phyloP scores from a whole-genome alignment of 768 basidiomycete species.

The Mycena capillaripes region DNA sequence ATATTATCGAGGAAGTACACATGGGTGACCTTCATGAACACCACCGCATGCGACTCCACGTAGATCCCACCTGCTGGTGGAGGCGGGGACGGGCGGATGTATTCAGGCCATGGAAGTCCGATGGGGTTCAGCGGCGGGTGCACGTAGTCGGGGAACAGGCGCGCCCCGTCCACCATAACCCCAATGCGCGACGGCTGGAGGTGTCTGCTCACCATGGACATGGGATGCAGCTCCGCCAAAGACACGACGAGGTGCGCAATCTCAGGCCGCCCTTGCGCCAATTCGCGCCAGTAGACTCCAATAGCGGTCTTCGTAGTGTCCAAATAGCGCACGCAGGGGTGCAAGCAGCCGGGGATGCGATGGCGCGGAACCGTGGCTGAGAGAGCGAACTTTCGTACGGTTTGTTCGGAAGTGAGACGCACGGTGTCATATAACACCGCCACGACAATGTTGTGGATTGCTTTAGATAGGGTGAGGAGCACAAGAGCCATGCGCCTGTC shows the following conservation, averaged over 20 bases:
- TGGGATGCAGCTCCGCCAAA: constrained; percentile 2
- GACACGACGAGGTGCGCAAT: neutral
- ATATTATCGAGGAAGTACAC: constrained; percentile 1
- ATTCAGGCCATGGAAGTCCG: no score
- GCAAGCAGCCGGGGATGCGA: neutral
- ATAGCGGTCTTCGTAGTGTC: neutral
- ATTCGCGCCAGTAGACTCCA: neutral
- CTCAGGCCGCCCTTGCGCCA: neutral
- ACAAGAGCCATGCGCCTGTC: neutral
- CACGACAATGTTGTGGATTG: neutral
- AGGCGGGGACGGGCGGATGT: no score
- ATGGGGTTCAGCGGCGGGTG: neutral
- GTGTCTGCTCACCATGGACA: neutral
- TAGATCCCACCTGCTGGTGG: neutral
- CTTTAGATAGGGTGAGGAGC: neutral
- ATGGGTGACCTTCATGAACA: neutral
- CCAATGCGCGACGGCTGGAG: neutral
- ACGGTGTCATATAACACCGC: neutral
- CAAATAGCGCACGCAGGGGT: neutral
- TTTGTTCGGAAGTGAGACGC: neutral
- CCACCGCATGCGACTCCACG: neutral
- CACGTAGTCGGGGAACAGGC: neutral
- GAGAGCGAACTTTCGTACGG: neutral
- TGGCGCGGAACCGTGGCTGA: neutral
- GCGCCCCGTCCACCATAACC: neutral